Evolutionary conservation across 176 grass and related monocot species (phyloP).

Genomic region (Eremochloa ophiuroides): DNA sequence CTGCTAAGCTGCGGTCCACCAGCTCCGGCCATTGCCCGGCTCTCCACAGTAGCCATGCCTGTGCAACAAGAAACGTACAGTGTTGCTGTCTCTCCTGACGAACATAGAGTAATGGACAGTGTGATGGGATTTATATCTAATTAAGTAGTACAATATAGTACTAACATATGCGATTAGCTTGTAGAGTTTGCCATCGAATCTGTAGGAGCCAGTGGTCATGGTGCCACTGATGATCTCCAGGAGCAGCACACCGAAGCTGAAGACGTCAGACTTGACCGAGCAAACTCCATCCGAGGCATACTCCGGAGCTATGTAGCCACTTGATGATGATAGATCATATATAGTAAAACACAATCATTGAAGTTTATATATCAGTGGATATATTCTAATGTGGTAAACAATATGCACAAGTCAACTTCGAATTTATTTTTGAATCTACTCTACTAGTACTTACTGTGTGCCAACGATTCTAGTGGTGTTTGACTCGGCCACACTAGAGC

Average conservation of each 20-base stretch:
- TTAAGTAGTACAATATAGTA: too few species aligned
- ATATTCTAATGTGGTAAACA: background rate
- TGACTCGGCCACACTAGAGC: slow-evolving; percentile 24
- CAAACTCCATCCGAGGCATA: slow-evolving; percentile 41
- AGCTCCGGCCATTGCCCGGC: slow-evolving; percentile 25
- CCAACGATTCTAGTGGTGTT: slow-evolving; percentile 53
- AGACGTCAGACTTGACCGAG: slow-evolving; percentile 50
- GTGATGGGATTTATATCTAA: background rate
- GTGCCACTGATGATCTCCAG: slow-evolving; percentile 46
- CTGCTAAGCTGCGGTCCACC: background rate
- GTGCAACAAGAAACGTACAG: background rate
- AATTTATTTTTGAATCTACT: background rate
- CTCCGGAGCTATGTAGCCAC: slow-evolving; percentile 54
- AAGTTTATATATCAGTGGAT: background rate
- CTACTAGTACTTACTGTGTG: slow-evolving; percentile 38
- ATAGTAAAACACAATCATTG: background rate
- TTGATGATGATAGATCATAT: background rate
- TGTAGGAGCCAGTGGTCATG: background rate
- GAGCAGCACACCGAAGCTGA: slow-evolving; percentile 49
- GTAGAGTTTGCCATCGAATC: background rate
- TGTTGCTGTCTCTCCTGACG: background rate
- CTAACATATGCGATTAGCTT: slow-evolving; percentile 12
- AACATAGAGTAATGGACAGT: background rate
- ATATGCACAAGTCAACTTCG: background rate
- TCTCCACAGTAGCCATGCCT: slow-evolving; percentile 40